Percentiles rank a stretch among this genome's conserved stretches.
phyloP scores from a whole-genome alignment of 768 basidiomycete species.

The Lactifluus echinatus region DNA sequence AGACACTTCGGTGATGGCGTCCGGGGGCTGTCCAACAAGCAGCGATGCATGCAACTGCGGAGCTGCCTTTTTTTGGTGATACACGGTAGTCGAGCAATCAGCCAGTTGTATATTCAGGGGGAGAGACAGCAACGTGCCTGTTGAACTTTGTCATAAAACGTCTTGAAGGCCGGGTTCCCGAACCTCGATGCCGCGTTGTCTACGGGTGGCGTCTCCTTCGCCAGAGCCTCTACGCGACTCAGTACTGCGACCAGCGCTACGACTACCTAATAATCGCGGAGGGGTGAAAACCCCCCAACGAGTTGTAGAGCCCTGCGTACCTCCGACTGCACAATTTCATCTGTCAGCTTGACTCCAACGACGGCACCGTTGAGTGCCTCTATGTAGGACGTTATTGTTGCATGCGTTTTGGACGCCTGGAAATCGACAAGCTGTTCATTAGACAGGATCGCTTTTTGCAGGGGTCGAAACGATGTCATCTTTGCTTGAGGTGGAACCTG shows the following conservation, averaged over 20 bases:
- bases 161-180: slow-evolving; percentile 93
- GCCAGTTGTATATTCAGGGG: not conserved
- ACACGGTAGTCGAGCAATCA: not conserved
- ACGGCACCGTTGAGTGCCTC: slow-evolving; percentile 68
- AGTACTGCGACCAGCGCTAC: slow-evolving; percentile 54
- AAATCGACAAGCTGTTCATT: slow-evolving; percentile 76
- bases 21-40: slow-evolving; percentile 50
- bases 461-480: slow-evolving; percentile 37
- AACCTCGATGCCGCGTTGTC: slow-evolving; percentile 89
- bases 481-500: not conserved
- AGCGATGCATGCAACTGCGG: slow-evolving; percentile 45
- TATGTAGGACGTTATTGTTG: slow-evolving; percentile 60
- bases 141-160: slow-evolving; percentile 76
- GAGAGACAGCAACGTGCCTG: slow-evolving; percentile 32
- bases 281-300: too few species aligned
- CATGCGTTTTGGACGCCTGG: slow-evolving; percentile 62
- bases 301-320: slow-evolving; percentile 36
- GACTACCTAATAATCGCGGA: slow-evolving; percentile 42
- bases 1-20: slow-evolving; percentile 61
- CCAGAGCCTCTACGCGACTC: slow-evolving; percentile 56
- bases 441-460: slow-evolving; percentile 67
- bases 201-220: slow-evolving; percentile 68
- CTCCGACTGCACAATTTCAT: slow-evolving; percentile 45
- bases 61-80: not conserved
- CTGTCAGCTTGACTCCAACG: slow-evolving; percentile 66